Conservation (phyloP, 768 basidiomycete genomes). For the Kwoniella sp. region DNA sequence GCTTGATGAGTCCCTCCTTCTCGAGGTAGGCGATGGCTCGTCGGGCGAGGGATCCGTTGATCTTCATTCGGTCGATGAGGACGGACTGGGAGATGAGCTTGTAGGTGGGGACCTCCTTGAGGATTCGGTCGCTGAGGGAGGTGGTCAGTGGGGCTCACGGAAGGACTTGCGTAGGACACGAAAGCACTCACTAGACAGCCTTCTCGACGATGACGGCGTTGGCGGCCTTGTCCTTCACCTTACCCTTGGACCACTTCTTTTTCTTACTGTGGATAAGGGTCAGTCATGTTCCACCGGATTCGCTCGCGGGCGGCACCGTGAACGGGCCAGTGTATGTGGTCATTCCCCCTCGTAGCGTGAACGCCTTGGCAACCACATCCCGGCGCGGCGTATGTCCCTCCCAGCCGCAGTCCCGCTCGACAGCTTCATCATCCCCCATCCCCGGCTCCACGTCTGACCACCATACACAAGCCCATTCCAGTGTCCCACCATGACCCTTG, state of each 20-base stretch:
- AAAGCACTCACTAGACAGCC: conserved; percentile 58
- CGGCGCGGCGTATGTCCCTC: too few species aligned
- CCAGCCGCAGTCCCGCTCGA: not conserved
- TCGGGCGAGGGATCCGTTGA: conserved; percentile 91
- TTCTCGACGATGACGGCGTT: conserved; percentile 96
- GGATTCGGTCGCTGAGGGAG: conserved; percentile 58
- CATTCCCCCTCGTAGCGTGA: too few species aligned
- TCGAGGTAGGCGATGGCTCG: conserved; percentile 85
- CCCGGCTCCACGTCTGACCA: not conserved
- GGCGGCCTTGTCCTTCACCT: conserved; percentile 99
- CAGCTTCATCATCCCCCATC: not conserved
- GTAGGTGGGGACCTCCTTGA: conserved; percentile 99
- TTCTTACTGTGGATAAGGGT: conserved; percentile 62
- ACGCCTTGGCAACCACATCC: too few species aligned
- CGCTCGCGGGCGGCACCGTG: too few species aligned
- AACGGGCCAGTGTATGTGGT: too few species aligned
- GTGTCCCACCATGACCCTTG: not conserved
- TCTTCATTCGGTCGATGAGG: conserved; percentile 96
- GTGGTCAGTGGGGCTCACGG: too few species aligned
- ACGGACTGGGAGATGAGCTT: conserved; percentile 96
- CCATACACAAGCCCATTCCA: not conserved
- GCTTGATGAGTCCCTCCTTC: conserved; percentile 90
- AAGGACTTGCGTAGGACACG: not conserved
- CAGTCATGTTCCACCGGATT: too few species aligned
- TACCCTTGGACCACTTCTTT: conserved; percentile 99